A percentile compares a stretch with the other conserved stretches of the same genome.
phyloP scores from a whole-genome alignment of 305 asterid genomes.

The Ilex paraguariensis region DNA sequence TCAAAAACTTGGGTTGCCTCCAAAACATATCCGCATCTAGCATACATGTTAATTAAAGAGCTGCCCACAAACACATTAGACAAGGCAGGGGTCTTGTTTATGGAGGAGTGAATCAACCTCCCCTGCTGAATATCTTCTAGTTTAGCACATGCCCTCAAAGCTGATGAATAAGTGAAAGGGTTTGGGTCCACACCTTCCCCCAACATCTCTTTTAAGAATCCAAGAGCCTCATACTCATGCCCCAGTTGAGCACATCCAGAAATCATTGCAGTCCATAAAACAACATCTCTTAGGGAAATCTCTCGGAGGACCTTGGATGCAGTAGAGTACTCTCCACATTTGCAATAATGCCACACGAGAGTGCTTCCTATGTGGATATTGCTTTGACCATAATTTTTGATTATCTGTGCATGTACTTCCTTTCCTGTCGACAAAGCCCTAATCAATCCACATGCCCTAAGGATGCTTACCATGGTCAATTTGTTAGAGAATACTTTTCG shows the following conservation, averaged over 20 bases:
- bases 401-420: conserved; percentile 72
- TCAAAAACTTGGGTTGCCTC: conserved; percentile 67
- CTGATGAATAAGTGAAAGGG: conserved; percentile 78
- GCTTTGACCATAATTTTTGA: conserved; percentile 36
- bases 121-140: conserved; percentile 60
- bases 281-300: conserved; percentile 72
- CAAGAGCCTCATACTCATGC: conserved; percentile 79
- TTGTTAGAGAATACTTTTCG: conserved; percentile 36
- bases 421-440: conserved; percentile 48
- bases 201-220: conserved; percentile 73
- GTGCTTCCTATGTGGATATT: conserved; percentile 65
- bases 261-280: conserved; percentile 92
- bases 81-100: conserved; percentile 52
- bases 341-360: conserved; percentile 82
- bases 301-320: conserved; percentile 65
- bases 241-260: conserved; percentile 74
- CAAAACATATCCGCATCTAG: conserved; percentile 54
- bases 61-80: conserved; percentile 69
- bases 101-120: conserved; percentile 63
- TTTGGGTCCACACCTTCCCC: conserved; percentile 81
- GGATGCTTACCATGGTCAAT: conserved; percentile 77
- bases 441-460: conserved; percentile 69
- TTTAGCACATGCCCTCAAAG: conserved; percentile 70
- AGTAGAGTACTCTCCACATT: conserved; percentile 53
- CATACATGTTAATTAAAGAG: conserved; percentile 74